Base-by-base conservation (phyloP, 129 eudicot species). In the Escallonia rubra region DNA sequence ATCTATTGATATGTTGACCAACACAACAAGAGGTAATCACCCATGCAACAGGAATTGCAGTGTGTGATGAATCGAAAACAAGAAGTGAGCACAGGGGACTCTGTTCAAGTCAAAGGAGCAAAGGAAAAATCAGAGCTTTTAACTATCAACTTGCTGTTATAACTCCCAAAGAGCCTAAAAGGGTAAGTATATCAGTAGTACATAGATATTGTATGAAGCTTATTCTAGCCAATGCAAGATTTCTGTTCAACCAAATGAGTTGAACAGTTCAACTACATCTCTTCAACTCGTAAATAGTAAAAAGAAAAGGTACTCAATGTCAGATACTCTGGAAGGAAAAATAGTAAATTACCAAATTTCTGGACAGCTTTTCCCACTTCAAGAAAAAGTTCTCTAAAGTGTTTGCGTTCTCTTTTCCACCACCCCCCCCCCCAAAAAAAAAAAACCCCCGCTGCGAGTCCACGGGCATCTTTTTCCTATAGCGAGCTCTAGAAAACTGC, bases 11-110 rank as follows among this genome's bases (percentile, higher is more conserved):
- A 52, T 52, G 42, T 57, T 69, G 75, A 57, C 62, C 62, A 42
- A 34, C 66, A 50, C 61, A 64, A 45, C 41, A 43, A 41, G 80
- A 69, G 34, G 72, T 63, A 66, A 77, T 77, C 42, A 77, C 40
- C 81, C 81, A 77, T 23, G 81, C 81, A 71, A 77, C 73, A 23
- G 81, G 81, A 42, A 77, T 59, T 51, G 81, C 76, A 65, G 71
- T 65, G 11, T 52, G 68, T 10, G 72, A 64, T 13, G 76, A 44
- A 49, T 77, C 81, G 41, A 77, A 77, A 4, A 60, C 81, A 16
- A 77, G 76, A 13, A 77, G 58, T 13, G 81, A 64, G 72, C 76
- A 70, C 54, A 77, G 48, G 16, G 66, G 56, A 59, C 64, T 57
- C 81, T 76, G 76, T 57, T 15, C 3, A 63, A 14, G 51, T 16